These are phyloP conservation scores for Aspergillus sp. DNA, from an alignment of 2,329 filamentous ascomycete species.

Conservation along the genomic window DNA sequence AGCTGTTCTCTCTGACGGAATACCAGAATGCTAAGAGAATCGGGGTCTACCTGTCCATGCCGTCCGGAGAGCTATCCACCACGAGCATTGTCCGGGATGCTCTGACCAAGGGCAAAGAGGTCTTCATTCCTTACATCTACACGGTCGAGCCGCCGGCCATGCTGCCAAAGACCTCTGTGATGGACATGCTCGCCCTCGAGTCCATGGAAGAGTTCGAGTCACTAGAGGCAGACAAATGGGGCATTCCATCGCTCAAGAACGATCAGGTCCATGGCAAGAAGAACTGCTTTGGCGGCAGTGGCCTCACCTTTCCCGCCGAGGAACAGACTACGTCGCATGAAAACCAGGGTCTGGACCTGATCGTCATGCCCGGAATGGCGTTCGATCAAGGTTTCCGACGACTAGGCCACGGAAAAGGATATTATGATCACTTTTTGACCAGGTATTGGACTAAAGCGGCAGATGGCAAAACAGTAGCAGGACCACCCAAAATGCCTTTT, in stretches of 20 bases:
- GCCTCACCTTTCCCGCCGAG: conserved; percentile 19
- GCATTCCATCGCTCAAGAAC: conserved; percentile 76
- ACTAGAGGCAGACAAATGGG: conserved; percentile 76
- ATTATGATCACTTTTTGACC: conserved; percentile 89
- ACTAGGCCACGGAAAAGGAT: conserved; percentile 90
- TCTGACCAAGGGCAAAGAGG: conserved; percentile 66
- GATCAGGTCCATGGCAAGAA: conserved; percentile 59
- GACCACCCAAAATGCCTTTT: conserved; percentile 45
- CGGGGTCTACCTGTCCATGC: conserved; percentile 92
- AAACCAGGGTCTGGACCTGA: conserved; percentile 62
- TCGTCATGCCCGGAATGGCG: conserved; percentile 86
- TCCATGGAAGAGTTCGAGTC: conserved; percentile 70
- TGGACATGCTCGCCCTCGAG: conserved; percentile 87
- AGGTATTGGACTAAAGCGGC: conserved; percentile 54
- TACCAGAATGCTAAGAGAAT: conserved; percentile 70
- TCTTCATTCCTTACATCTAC: conserved; percentile 88
- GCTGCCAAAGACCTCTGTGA: conserved; percentile 58
- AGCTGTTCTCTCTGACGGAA: conserved; percentile 60
- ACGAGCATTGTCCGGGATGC: conserved; percentile 75
- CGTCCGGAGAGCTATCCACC: conserved; percentile 76
- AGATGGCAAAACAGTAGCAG: conserved; percentile 23
- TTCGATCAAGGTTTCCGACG: conserved; percentile 72
- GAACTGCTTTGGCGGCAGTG: conserved; percentile 65
- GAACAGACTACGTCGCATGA: conserved; percentile 10
- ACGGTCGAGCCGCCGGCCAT: conserved; percentile 40